Conservation (phyloP, 768 basidiomycete species). For the Krasilnikovozyma curviuscula region DNA sequence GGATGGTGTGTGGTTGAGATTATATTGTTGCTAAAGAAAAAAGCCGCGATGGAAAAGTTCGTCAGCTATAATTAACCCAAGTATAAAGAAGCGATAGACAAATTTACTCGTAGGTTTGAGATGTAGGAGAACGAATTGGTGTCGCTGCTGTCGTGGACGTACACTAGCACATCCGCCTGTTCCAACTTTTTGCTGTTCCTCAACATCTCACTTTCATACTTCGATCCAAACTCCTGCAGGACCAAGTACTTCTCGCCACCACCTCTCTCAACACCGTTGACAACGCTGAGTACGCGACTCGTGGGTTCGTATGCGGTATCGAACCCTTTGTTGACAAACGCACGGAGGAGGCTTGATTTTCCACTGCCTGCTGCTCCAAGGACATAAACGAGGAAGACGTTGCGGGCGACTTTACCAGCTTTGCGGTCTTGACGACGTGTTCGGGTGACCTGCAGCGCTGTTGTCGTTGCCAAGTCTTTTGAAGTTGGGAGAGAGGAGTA, state of each 20-base stretch:
- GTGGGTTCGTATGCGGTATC: constrained; percentile 61
- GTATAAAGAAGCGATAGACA: not conserved
- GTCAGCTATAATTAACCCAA: not conserved
- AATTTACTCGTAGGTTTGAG: constrained; percentile 68
- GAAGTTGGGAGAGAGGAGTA: constrained; percentile 31
- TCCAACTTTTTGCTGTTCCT: constrained; percentile 80
- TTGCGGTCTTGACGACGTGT: constrained; percentile 66
- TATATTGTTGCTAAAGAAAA: constrained; percentile 74
- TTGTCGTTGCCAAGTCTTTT: constrained; percentile 34
- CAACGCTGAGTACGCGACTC: constrained; percentile 71
- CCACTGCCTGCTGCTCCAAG: constrained; percentile 91
- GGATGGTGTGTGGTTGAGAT: constrained; percentile 79
- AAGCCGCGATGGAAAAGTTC: not conserved
- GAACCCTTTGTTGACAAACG: constrained; percentile 71
- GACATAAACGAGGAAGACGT: constrained; percentile 77
- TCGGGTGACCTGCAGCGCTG: constrained; percentile 64
- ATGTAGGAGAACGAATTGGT: constrained; percentile 98
- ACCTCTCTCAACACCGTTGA: constrained; percentile 83
- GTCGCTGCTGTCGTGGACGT: constrained; percentile 92
- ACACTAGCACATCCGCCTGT: constrained; percentile 79
- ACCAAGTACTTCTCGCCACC: constrained; percentile 92
- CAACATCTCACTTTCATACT: constrained; percentile 77
- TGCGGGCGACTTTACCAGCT: constrained; percentile 70
- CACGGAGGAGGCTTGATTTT: constrained; percentile 68
- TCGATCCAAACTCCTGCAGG: constrained; percentile 90